phyloP scores from a whole-genome alignment of 2,329 filamentous ascomycete species.

The Colletotrichum agaves region DNA sequence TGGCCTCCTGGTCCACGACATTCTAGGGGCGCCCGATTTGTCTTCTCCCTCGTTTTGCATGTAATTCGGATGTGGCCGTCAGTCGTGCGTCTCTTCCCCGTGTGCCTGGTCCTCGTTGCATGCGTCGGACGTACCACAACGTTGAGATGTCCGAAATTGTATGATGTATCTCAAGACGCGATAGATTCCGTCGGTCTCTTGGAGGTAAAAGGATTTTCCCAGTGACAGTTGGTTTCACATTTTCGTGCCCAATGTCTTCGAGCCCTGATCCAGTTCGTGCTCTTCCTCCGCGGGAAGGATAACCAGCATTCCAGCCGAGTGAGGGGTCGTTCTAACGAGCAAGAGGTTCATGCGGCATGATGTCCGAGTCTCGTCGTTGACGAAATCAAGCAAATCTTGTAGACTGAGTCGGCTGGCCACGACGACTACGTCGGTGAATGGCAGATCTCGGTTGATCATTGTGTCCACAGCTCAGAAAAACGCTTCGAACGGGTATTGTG shows the following conservation, averaged over 20 bases:
- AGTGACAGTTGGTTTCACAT: not conserved
- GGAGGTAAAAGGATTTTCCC: not conserved
- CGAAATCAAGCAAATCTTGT: not conserved
- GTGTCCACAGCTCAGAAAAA: not conserved
- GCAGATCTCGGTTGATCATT: not conserved
- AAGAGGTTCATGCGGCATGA: not conserved
- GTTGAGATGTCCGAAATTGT: not conserved
- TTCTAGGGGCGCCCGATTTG: too few species aligned
- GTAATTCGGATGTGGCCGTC: too few species aligned
- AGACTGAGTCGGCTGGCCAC: not conserved
- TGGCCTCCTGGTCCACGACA: too few species aligned
- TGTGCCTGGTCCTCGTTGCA: not conserved
- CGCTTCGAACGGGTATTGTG: not conserved
- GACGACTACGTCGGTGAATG: not conserved
- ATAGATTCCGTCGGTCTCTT: not conserved
- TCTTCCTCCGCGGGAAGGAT: not conserved
- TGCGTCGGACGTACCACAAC: not conserved
- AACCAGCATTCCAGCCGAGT: not conserved
- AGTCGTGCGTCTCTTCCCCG: too few species aligned
- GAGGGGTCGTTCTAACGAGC: not conserved
- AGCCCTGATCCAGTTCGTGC: not conserved
- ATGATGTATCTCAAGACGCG: not conserved
- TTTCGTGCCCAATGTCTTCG: not conserved
- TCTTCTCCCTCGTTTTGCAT: too few species aligned
- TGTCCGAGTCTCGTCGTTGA: not conserved